Conservation (phyloP, 2,329 filamentous ascomycete genomes). For the Sporothrix pseudoabietina region DNA sequence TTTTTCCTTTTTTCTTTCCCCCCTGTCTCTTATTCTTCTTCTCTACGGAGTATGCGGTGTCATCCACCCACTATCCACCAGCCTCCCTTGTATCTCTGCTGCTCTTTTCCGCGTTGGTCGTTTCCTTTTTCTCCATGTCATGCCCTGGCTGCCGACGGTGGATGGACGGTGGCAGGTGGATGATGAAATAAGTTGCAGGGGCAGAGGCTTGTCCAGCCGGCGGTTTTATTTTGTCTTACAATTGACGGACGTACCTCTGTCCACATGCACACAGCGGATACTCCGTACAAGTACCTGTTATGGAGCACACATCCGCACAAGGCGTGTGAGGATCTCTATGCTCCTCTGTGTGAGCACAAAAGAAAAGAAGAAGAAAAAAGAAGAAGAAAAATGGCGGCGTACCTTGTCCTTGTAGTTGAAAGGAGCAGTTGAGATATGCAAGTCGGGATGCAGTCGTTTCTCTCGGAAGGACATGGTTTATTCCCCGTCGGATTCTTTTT, state of each 20-base stretch:
- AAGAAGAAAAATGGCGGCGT: not conserved
- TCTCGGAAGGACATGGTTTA: not conserved
- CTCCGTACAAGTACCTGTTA: not conserved
- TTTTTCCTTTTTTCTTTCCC: not conserved
- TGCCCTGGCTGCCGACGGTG: not conserved
- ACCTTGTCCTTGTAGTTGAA: not conserved
- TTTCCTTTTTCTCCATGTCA: not conserved
- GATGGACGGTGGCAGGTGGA: not conserved
- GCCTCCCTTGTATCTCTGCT: not conserved
- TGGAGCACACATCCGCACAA: not conserved
- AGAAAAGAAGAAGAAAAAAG: not conserved
- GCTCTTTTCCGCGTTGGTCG: not conserved
- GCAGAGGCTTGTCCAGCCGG: slow-evolving; percentile 7
- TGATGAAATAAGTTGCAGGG: not conserved
- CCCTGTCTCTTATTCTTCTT: not conserved
- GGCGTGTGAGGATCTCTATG: not conserved
- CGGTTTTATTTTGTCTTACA: slow-evolving; percentile 20
- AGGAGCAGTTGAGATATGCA: not conserved
- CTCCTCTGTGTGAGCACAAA: not conserved
- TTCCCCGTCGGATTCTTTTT: slow-evolving; percentile 8
- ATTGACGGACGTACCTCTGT: not conserved
- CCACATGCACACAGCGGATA: no score
- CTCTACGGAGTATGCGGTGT: not conserved
- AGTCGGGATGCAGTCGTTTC: not conserved
- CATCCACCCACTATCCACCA: not conserved